Conservation (phyloP, 2,329 filamentous ascomycete genomes). For the Alternaria sp. region DNA sequence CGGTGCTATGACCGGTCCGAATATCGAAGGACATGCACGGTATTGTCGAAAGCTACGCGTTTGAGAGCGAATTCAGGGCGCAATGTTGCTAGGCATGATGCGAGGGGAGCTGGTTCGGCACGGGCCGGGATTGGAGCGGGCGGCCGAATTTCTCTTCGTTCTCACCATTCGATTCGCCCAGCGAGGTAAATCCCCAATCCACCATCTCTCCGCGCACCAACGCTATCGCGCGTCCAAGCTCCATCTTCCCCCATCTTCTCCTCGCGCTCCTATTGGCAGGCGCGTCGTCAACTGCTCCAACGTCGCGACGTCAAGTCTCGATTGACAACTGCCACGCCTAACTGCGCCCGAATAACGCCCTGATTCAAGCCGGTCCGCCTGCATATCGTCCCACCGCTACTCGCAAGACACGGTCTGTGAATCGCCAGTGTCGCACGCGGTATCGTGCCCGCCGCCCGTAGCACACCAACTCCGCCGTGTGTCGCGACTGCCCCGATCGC, state of each 20-base stretch:
- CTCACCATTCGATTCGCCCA: neutral
- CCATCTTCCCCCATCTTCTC: conserved; percentile 12
- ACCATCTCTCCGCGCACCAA: conserved; percentile 4
- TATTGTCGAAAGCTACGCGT: neutral
- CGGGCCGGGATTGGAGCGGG: conserved; percentile 7
- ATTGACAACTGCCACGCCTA: conserved; percentile 21
- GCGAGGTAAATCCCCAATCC: neutral
- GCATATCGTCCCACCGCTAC: conserved; percentile 23
- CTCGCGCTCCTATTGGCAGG: conserved; percentile 18
- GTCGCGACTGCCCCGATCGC: conserved; percentile 10
- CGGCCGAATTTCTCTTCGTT: conserved; percentile 3
- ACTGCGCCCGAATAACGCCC: conserved; percentile 16
- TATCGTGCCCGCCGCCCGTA: conserved; percentile 2
- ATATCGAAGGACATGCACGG: neutral
- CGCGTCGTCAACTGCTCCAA: conserved; percentile 9
- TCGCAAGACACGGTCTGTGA: conserved; percentile 3
- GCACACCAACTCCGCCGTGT: neutral
- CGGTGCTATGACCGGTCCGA: neutral
- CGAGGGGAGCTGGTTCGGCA: neutral
- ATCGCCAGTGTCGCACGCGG: conserved; percentile 20
- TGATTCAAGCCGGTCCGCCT: conserved; percentile 4
- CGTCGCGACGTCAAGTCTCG: conserved; percentile 10
- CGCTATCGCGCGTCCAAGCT: conserved; percentile 12
- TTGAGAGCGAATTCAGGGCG: neutral
- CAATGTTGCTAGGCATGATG: neutral